Evolutionary conservation across 2,329 filamentous ascomycete species (phyloP), one percentile per base, ranked within the genome.

Genomic region (Byssoonygena ceratinophila): DNA sequence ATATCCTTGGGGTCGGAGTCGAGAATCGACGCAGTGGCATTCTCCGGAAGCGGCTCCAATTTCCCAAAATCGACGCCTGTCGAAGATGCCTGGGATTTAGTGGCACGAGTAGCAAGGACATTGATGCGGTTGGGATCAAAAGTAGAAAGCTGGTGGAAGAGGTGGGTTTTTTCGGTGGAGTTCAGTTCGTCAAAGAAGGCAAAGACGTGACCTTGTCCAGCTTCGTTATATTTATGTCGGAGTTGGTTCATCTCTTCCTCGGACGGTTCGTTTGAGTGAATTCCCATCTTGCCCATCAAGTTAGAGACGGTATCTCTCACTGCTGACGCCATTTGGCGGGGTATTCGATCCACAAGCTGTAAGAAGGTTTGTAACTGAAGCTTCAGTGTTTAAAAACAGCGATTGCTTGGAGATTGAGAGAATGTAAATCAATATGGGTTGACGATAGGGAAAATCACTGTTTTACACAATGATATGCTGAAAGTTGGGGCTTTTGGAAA

Each of bases 41-140:
- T 82, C 44, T 87, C 84, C 58, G 92, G 92, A 22, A 98, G 82
- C 49, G 91, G 91, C 71, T 96, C 87, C 65, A 97, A 82, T 57
- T 73, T 76, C 76, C 69, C 54, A 71, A 61, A 45, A 68, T 65
- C 36, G 73, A 8, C 71, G 57, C 76, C 73, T 55, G 73, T 72
- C 56, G 81, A 76, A 51, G 72, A 58, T 48, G 43, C 63, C 83
- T 78, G 56, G 84, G 80, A 27, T 12, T 20, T 90, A 87, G 72
- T 89, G 81, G 58, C 97, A 77, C 55, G 90, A 88, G 91, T 74
- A 64, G 87, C 84, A 69, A 97, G 84, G 61, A 84, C 79, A 74
- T 92, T 95, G 79, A 97, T 91, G 73, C 86, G 80, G 54, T 79
- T 76, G 53, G 91, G 90, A 67, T 96, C 82, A 73, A 97, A 88